Evolutionary conservation across 2,329 filamentous ascomycete species (phyloP).

Genomic region (Venturia asperata): DNA sequence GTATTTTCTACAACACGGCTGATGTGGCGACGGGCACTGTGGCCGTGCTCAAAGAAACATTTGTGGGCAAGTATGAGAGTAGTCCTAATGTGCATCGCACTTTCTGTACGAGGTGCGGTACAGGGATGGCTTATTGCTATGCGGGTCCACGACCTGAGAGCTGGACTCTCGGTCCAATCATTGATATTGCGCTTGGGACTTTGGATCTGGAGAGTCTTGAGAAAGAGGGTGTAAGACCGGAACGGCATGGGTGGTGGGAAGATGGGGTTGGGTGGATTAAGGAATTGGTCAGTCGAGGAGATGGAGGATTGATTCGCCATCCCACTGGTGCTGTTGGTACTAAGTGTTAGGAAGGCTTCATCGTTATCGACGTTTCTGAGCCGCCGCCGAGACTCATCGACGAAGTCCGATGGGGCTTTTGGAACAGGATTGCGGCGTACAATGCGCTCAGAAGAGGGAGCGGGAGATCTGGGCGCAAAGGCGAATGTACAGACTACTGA

Average conservation of each 20-base stretch:
- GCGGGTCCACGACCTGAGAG: neutral
- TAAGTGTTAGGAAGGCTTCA: neutral
- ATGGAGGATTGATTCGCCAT: neutral
- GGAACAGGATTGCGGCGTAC: neutral
- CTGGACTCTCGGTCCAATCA: slow-evolving; percentile 23
- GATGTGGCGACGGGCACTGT: neutral
- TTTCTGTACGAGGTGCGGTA: slow-evolving; percentile 12
- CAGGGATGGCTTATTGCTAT: slow-evolving; percentile 11
- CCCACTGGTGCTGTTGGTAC: neutral
- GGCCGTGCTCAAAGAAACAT: slow-evolving; percentile 7
- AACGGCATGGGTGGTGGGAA: slow-evolving; percentile 22
- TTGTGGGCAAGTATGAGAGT: neutral
- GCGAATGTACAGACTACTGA: no score
- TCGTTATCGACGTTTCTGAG: no score
- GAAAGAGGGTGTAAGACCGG: slow-evolving; percentile 22
- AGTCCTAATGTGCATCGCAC: neutral
- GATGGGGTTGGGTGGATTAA: slow-evolving; percentile 21
- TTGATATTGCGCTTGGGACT: slow-evolving; percentile 24
- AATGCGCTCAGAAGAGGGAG: no score
- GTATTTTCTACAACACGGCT: neutral
- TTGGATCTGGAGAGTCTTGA: slow-evolving; percentile 21
- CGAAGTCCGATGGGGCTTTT: no score
- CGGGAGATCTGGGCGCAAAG: no score
- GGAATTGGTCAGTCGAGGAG: neutral
- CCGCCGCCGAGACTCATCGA: no score